A percentile compares a stretch with the other conserved stretches of the same genome.
phyloP scores from a whole-genome alignment of 2,329 filamentous ascomycete genomes.

The Cladorrhinum sp. region DNA sequence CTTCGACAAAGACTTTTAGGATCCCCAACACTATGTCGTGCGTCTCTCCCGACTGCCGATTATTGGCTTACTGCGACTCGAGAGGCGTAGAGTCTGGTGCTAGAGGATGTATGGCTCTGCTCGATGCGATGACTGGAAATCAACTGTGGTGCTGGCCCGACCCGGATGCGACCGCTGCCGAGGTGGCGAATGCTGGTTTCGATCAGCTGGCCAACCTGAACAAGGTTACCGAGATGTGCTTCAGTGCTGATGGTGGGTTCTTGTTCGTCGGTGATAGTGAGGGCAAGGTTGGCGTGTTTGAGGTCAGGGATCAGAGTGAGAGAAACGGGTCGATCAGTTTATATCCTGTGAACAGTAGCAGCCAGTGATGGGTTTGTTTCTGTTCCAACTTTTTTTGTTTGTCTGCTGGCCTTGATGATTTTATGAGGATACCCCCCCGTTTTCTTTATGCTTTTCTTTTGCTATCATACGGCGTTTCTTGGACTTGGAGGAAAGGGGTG shows the following conservation, averaged over 20 bases:
- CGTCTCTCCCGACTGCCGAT: slow-evolving; percentile 41
- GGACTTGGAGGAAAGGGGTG: too few relatives aligned
- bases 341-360: neutral
- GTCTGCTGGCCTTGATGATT: neutral
- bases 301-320: slow-evolving; percentile 30
- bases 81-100: slow-evolving; percentile 33
- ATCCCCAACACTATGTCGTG: slow-evolving; percentile 40
- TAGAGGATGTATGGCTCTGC: slow-evolving; percentile 35
- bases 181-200: slow-evolving; percentile 28
- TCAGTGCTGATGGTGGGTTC: slow-evolving; percentile 37
- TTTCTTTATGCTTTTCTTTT: neutral
- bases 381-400: neutral
- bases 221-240: slow-evolving; percentile 38
- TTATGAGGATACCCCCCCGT: neutral
- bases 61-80: slow-evolving; percentile 40
- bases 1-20: slow-evolving; percentile 37
- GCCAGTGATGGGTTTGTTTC: neutral
- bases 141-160: slow-evolving; percentile 41
- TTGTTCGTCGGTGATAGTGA: slow-evolving; percentile 36
- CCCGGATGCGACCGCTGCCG: slow-evolving; percentile 24
- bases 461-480: too few relatives aligned
- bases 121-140: slow-evolving; percentile 38
- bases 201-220: slow-evolving; percentile 35
- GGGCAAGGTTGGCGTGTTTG: slow-evolving; percentile 37
- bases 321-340: neutral